Evolutionary conservation across 352 stramenopile genomes (phyloP).

Genomic region (Hyaloperonospora arabidopsidis): DNA sequence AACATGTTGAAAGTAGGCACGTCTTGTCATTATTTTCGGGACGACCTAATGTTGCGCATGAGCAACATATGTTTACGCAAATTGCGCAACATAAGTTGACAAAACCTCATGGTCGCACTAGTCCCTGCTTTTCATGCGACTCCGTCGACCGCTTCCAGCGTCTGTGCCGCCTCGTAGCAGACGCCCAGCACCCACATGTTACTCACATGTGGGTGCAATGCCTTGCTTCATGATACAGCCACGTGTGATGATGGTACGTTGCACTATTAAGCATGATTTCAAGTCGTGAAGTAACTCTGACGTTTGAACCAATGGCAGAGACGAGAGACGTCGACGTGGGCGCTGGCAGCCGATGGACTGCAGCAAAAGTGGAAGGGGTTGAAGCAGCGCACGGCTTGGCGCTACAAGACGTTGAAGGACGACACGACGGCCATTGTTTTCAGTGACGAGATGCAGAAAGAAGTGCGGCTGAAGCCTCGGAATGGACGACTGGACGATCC

Average conservation of each 20-base stretch:
- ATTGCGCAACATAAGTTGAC: too few species aligned
- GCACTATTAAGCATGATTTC: not conserved
- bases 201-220: not conserved
- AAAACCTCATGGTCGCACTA: conserved; percentile 22
- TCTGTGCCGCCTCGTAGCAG: conserved; percentile 12
- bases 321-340: conserved; percentile 57
- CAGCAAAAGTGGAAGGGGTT: conserved; percentile 77
- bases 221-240: not conserved
- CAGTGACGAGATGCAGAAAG: conserved; percentile 58
- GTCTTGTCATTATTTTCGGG: conserved; percentile 16
- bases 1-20: conserved; percentile 16
- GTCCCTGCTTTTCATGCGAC: conserved; percentile 7
- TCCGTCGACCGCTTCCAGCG: conserved; percentile 8
- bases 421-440: conserved; percentile 66
- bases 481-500: conserved; percentile 51
- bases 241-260: conserved; percentile 12
- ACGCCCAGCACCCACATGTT: not conserved
- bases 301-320: conserved; percentile 6
- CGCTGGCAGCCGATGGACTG: conserved; percentile 60
- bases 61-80: too few species aligned
- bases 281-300: conserved; percentile 7
- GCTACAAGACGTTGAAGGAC: conserved; percentile 76
- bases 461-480: conserved; percentile 61
- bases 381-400: conserved; percentile 77
- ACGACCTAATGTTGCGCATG: conserved; percentile 7